Conservation (phyloP, 768 basidiomycete genomes). For the Russula lepida region DNA sequence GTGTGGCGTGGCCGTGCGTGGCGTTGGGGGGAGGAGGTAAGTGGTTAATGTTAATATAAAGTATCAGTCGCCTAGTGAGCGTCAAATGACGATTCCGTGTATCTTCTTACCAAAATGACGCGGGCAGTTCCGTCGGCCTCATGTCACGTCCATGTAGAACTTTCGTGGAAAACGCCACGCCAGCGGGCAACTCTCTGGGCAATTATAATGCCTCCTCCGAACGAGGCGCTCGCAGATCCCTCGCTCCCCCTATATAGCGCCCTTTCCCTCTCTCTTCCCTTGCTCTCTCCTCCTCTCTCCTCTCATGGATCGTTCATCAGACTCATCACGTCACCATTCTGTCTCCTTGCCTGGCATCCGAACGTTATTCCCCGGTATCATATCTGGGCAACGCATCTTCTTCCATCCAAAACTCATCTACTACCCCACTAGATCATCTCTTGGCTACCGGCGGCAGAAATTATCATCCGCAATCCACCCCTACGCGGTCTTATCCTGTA, state of each 20-base stretch:
- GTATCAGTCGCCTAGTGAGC: background rate
- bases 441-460: slow-evolving; percentile 12
- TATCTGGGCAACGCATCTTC: slow-evolving; percentile 11
- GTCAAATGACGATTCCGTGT: slow-evolving; percentile 13
- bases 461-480: slow-evolving; percentile 1
- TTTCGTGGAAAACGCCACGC: slow-evolving; percentile 22
- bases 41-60: background rate
- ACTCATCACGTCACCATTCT: slow-evolving; percentile 9
- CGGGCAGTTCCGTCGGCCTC: slow-evolving; percentile 17
- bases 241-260: slow-evolving; percentile 19
- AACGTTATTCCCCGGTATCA: slow-evolving; percentile 27
- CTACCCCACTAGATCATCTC: slow-evolving; percentile 17
- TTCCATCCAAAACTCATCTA: slow-evolving; percentile 11
- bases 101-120: slow-evolving; percentile 18
- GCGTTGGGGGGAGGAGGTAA: background rate
- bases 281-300: background rate
- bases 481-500: background rate
- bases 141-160: slow-evolving; percentile 14
- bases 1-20: background rate
- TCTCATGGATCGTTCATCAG: slow-evolving; percentile 15
- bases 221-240: slow-evolving; percentile 20
- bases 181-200: slow-evolving; percentile 13
- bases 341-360: slow-evolving; percentile 26
- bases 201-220: slow-evolving; percentile 19
- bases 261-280: slow-evolving; percentile 7